Conservation (phyloP, 1,139 yeast genomes). For the Geotrichum carabidarum region DNA sequence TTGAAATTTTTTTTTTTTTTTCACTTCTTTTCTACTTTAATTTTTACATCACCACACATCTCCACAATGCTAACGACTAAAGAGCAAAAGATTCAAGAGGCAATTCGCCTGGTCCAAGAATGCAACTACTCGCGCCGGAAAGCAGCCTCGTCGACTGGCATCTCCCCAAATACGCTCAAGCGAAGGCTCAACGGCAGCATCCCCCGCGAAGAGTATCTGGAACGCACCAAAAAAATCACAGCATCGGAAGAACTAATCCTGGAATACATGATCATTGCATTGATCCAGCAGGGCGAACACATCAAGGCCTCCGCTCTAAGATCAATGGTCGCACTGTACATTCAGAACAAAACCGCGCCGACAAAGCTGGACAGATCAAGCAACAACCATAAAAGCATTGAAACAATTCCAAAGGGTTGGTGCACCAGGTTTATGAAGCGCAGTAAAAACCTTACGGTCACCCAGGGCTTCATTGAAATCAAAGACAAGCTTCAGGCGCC, state of each 20-base stretch:
- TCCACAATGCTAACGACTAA: neutral
- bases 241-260: constrained; percentile 19
- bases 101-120: constrained; percentile 20
- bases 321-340: constrained; percentile 19
- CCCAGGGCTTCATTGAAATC: constrained; percentile 14
- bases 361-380: constrained; percentile 6
- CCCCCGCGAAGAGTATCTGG: constrained; percentile 21
- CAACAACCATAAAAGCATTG: constrained; percentile 1
- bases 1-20: neutral
- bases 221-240: constrained; percentile 19
- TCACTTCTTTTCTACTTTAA: neutral
- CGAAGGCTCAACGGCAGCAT: constrained; percentile 21
- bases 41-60: neutral
- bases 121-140: constrained; percentile 19
- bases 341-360: constrained; percentile 17
- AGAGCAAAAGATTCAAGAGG: constrained; percentile 20
- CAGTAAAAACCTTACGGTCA: constrained; percentile 12
- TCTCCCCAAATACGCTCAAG: constrained; percentile 20
- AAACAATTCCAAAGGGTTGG: constrained; percentile 21
- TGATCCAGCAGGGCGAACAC: constrained; percentile 21
- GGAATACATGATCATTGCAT: constrained; percentile 19
- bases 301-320: constrained; percentile 19
- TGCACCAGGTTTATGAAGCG: constrained; percentile 20
- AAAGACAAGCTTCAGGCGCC: constrained; percentile 1
- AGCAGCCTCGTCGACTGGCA: constrained; percentile 20